Evolutionary conservation across 140 eudicot genomes (phyloP), one percentile per base, ranked within the genome.

Genomic region (Oenanthe javanica): DNA sequence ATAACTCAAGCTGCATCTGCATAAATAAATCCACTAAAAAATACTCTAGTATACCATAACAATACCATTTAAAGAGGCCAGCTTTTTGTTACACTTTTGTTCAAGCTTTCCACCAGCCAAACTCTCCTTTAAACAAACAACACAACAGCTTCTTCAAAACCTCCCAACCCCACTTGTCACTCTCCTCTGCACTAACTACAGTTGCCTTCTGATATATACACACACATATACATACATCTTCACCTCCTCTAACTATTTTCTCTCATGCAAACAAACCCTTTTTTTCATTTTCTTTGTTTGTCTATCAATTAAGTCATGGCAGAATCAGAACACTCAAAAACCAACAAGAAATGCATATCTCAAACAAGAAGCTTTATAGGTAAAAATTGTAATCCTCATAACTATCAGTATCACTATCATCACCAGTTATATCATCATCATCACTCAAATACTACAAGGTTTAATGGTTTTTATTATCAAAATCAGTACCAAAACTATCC

Each of bases 181-280:
- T 81, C 77, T 45, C 72, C 78, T 77, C 76, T 86, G 80, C 82
- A 86, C 88, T 86, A 87, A 90, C 92, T 88, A 81, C 87, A 87
- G 89, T 87, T 83, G 4, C 40, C 83, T 85, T 75, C 85, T 57
- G 84, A 42, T 82, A 77, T 87, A 84, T 74, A 23, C 21, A 77
- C 72, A 55, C 19, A 66, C 19, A 64, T 9, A 67, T 18, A 67
- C 42, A 64, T 1, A 64, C 42, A 64, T 67, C 73, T 83, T 84
- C 96, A 78, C 83, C 79, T 79, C 70, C 71, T 81, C 80, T 48
- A 77, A 81, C 81, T 82, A 83, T 81, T 59, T 54, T 46, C 81
- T 85, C 85, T 87, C 96, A 90, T 90, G 91, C 88, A 92, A 73
- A 86, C 45, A 84, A 79, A 49, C 15, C 79, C 88, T 87, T 81